These are phyloP conservation scores for Babjeviella inositovora DNA, from an alignment of 805 yeast species.

Conservation along the genomic window DNA sequence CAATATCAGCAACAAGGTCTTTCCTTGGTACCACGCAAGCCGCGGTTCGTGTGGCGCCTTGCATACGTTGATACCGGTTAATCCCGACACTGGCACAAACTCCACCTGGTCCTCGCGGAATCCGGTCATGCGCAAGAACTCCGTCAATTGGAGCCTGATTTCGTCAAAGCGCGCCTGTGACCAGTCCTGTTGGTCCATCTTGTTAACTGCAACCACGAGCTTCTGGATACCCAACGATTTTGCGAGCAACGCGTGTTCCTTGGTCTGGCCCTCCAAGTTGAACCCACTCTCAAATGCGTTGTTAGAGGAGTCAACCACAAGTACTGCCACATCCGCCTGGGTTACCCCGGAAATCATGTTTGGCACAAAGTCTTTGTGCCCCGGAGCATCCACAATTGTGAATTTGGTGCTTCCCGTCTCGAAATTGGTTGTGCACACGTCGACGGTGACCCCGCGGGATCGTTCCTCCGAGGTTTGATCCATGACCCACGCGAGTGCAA, in stretches of 20 bases:
- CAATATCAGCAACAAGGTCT: slow-evolving; percentile 21
- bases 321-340: slow-evolving; percentile 61
- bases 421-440: slow-evolving; percentile 53
- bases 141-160: slow-evolving; percentile 29
- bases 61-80: slow-evolving; percentile 50
- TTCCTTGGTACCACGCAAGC: slow-evolving; percentile 28
- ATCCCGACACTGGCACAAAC: slow-evolving; percentile 58
- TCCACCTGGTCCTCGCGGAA: slow-evolving; percentile 19
- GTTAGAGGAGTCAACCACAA: slow-evolving; percentile 50
- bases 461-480: slow-evolving; percentile 73
- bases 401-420: slow-evolving; percentile 37
- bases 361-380: slow-evolving; percentile 72
- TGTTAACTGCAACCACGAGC: slow-evolving; percentile 50
- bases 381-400: slow-evolving; percentile 75
- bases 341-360: slow-evolving; percentile 76
- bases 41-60: slow-evolving; percentile 14
- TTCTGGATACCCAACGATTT: slow-evolving; percentile 48
- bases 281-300: slow-evolving; percentile 66
- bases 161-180: slow-evolving; percentile 30
- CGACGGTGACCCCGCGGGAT: slow-evolving; percentile 63
- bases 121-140: slow-evolving; percentile 36
- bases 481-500: slow-evolving; percentile 76
- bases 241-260: slow-evolving; percentile 61
- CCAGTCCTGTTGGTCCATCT: slow-evolving; percentile 54
- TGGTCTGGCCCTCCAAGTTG: slow-evolving; percentile 55